phyloP scores from a whole-genome alignment of 306 rosid genomes.

The Crotalaria pallida region DNA sequence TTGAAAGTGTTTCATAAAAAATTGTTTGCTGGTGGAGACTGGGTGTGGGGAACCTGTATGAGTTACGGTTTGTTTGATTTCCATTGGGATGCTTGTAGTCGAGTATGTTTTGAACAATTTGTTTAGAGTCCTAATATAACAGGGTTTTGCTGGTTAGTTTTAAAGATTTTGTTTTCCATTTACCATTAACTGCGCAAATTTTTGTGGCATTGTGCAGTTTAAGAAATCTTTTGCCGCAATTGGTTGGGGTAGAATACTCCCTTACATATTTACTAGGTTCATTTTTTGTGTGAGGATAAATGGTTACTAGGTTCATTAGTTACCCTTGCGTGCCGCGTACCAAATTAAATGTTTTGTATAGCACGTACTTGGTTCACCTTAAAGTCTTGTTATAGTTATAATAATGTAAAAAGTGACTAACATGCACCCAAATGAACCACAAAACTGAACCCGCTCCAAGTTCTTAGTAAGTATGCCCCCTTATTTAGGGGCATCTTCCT shows the following conservation, averaged over 20 bases:
- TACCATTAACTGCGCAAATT: background rate
- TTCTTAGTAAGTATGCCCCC: background rate
- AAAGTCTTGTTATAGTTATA: too few species aligned
- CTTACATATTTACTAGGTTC: too few species aligned
- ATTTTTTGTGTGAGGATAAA: too few species aligned
- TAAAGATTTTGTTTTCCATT: background rate
- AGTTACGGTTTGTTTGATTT: background rate
- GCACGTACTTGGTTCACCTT: too few species aligned
- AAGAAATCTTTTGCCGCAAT: background rate
- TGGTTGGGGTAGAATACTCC: background rate
- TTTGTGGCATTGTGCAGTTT: background rate
- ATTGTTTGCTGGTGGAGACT: background rate
- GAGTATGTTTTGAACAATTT: background rate
- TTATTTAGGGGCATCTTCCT: background rate
- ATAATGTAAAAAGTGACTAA: too few species aligned
- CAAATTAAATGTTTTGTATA: too few species aligned
- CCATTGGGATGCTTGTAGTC: background rate
- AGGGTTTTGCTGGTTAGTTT: background rate
- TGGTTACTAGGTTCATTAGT: too few species aligned
- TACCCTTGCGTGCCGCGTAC: too few species aligned
- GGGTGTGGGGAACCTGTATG: background rate
- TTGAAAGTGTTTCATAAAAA: background rate
- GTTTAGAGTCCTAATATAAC: background rate
- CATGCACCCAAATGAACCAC: too few species aligned
- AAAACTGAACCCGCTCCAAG: too few species aligned